phyloP scores from a whole-genome alignment of 345 rosid species.

The Sonneratia caseolaris region DNA sequence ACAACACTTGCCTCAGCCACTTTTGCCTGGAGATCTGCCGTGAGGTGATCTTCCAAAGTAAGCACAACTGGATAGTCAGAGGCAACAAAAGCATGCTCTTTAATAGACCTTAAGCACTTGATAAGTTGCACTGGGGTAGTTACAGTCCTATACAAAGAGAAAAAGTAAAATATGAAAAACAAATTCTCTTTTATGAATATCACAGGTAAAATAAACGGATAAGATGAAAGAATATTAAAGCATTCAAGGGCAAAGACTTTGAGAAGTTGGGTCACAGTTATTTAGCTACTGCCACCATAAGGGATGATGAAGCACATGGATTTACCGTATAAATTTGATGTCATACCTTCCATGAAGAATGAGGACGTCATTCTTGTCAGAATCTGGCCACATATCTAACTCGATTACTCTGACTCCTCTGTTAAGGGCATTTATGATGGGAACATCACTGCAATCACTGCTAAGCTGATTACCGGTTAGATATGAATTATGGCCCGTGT shows the following conservation, averaged over 20 bases:
- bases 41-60: conserved; percentile 93
- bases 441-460: conserved; percentile 53
- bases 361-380: conserved; percentile 35
- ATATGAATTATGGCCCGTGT: conserved; percentile 85
- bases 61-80: conserved; percentile 86
- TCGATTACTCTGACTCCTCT: conserved; percentile 74
- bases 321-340: neutral
- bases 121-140: conserved; percentile 74
- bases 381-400: conserved; percentile 74
- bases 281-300: neutral
- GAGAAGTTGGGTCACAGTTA: neutral
- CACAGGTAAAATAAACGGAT: neutral
- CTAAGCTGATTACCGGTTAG: conserved; percentile 69
- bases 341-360: conserved; percentile 76
- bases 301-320: neutral
- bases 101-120: conserved; percentile 65
- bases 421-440: conserved; percentile 50
- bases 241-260: neutral
- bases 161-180: neutral
- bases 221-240: neutral
- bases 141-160: conserved; percentile 47
- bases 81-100: conserved; percentile 58
- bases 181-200: neutral
- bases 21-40: conserved; percentile 81
- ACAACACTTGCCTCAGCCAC: conserved; percentile 52